Conservation (phyloP, 441 rosid species). For the Rhodomyrtus psidioides region DNA sequence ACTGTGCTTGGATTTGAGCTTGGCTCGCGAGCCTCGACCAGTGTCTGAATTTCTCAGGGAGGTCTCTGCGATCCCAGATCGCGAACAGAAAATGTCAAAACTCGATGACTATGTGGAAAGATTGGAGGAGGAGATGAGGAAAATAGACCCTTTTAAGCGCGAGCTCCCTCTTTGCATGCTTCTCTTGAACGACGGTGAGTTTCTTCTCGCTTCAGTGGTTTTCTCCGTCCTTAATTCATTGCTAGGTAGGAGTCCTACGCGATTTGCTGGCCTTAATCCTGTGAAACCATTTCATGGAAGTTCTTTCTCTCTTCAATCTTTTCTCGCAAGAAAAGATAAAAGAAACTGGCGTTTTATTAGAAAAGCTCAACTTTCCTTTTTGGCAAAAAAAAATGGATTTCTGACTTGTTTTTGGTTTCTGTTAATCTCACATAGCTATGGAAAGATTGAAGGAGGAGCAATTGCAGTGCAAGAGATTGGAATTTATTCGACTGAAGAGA, state of each 20-base stretch:
- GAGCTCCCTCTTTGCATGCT: constrained; percentile 60
- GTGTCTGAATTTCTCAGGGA: constrained; percentile 26
- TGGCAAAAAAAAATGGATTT: neutral
- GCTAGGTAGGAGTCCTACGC: neutral
- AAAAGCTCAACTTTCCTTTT: neutral
- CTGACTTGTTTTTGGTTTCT: neutral
- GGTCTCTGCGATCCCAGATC: constrained; percentile 21
- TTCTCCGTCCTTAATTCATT: neutral
- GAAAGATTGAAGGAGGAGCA: constrained; percentile 34
- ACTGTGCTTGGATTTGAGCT: constrained; percentile 33
- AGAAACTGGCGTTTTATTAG: neutral
- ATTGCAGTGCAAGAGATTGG: constrained; percentile 12
- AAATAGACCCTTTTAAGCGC: constrained; percentile 49
- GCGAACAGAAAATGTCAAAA: constrained; percentile 17
- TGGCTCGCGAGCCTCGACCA: constrained; percentile 23
- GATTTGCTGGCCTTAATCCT: neutral
- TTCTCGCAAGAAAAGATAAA: neutral
- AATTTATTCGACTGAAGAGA: constrained; percentile 20
- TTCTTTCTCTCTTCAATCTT: neutral
- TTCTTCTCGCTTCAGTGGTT: neutral
- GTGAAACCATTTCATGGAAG: neutral
- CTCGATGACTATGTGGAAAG: constrained; percentile 29
- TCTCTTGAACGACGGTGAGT: constrained; percentile 36
- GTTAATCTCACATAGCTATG: constrained; percentile 24
- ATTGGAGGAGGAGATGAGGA: constrained; percentile 44